Evolutionary conservation across 2,329 filamentous ascomycete genomes (phyloP).

Genomic region (Talaromyces sp.): DNA sequence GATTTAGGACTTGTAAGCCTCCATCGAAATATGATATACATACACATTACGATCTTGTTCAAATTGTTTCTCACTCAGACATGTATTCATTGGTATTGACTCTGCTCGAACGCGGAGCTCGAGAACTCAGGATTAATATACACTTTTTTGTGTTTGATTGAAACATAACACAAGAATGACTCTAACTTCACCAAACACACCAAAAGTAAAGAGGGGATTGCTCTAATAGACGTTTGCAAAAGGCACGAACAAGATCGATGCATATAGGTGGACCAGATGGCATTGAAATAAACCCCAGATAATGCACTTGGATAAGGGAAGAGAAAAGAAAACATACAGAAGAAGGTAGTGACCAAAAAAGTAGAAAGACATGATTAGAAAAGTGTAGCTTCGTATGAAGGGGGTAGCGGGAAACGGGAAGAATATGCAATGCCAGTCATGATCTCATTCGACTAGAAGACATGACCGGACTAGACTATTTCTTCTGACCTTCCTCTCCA

Average conservation of each 20-base stretch:
- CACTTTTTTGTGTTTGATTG: neutral
- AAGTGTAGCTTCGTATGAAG: neutral
- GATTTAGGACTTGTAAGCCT: neutral
- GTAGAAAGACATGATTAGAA: constrained; percentile 16
- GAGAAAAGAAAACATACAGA: constrained; percentile 4
- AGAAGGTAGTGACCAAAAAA: neutral
- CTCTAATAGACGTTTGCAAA: neutral
- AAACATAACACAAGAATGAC: neutral
- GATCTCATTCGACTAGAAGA: neutral
- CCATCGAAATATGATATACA: neutral
- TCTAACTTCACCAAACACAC: neutral
- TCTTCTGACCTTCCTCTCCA: constrained; percentile 21
- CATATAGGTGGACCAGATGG: constrained; percentile 4
- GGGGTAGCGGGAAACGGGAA: neutral
- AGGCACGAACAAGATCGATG: constrained; percentile 3
- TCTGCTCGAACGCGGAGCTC: neutral
- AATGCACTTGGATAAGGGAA: constrained; percentile 13
- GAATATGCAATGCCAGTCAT: neutral
- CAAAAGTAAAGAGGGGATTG: constrained; percentile 11
- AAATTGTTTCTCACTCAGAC: neutral
- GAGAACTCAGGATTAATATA: constrained; percentile 1
- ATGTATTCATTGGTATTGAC: neutral
- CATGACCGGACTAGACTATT: constrained; percentile 10
- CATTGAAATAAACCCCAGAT: constrained; percentile 6
- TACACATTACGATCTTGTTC: neutral